A percentile compares a stretch with the other conserved stretches of the same genome.
Conservation (phyloP, 441 rosid species). For the Erodium chrysanthum region DNA sequence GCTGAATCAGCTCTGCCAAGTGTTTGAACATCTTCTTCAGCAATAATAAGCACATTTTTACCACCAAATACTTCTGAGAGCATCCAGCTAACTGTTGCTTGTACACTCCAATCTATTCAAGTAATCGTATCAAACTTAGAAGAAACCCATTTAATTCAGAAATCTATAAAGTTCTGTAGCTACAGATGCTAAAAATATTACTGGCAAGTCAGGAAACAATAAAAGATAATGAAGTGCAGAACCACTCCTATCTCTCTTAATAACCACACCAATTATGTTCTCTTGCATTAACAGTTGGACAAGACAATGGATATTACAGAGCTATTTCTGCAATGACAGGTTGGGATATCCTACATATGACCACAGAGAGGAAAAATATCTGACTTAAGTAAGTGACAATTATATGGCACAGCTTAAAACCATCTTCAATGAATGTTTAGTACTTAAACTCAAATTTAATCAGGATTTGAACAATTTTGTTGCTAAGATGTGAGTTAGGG, state of each 20-base stretch:
- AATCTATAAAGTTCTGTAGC: neutral
- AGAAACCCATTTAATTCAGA: neutral
- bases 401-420: neutral
- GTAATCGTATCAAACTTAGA: neutral
- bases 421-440: neutral
- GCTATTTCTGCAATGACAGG: too few species aligned
- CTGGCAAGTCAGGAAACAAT: too few species aligned
- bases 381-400: neutral
- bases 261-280: neutral
- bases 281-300: neutral
- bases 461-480: neutral
- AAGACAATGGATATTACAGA: too few species aligned
- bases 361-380: neutral
- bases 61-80: conserved; percentile 48
- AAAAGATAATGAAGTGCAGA: too few species aligned
- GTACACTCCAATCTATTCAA: conserved; percentile 75
- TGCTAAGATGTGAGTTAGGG: neutral
- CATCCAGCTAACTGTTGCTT: conserved; percentile 76
- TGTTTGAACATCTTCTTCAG: conserved; percentile 71
- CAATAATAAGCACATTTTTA: conserved; percentile 50
- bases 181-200: too few species aligned
- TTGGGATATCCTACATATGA: neutral
- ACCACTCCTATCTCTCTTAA: too few species aligned
- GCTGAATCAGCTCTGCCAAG: conserved; percentile 46
- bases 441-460: too few species aligned